Conservation (phyloP, 768 basidiomycete species). For the Sistotremastrum suecicum region DNA sequence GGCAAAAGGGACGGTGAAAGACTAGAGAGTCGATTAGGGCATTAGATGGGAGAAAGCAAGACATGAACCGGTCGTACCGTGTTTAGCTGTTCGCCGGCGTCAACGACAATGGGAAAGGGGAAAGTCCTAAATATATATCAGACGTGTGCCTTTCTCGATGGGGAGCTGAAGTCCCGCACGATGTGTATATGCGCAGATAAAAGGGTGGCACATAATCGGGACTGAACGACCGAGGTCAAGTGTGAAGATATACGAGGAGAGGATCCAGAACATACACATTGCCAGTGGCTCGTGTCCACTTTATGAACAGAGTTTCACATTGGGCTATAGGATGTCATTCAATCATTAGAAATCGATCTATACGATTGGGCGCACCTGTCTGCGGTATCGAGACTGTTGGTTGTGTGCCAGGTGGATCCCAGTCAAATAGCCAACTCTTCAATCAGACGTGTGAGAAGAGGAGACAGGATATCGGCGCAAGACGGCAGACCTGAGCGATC, state of each 20-base stretch:
- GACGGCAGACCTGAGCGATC: conserved; percentile 14
- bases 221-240: conserved; percentile 17
- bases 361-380: conserved; percentile 12
- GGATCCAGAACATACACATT: conserved; percentile 8
- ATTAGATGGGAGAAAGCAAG: neutral
- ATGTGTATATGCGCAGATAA: conserved; percentile 45
- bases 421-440: conserved; percentile 20
- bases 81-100: conserved; percentile 29
- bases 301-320: conserved; percentile 18
- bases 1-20: conserved; percentile 43
- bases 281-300: conserved; percentile 14
- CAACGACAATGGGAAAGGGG: conserved; percentile 36
- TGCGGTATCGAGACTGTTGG: conserved; percentile 18
- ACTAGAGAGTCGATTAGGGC: conserved; percentile 19
- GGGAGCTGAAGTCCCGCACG: conserved; percentile 23
- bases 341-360: neutral
- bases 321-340: conserved; percentile 13
- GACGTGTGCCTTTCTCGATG: neutral
- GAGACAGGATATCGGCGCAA: conserved; percentile 19
- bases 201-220: conserved; percentile 44
- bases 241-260: neutral
- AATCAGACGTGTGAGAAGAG: neutral
- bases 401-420: conserved; percentile 11
- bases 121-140: conserved; percentile 23
- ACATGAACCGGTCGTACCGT: conserved; percentile 26